A percentile compares a stretch with the other conserved stretches of the same genome.
Conservation (phyloP, 345 rosid genomes). For the Gossypium sturtianum region DNA sequence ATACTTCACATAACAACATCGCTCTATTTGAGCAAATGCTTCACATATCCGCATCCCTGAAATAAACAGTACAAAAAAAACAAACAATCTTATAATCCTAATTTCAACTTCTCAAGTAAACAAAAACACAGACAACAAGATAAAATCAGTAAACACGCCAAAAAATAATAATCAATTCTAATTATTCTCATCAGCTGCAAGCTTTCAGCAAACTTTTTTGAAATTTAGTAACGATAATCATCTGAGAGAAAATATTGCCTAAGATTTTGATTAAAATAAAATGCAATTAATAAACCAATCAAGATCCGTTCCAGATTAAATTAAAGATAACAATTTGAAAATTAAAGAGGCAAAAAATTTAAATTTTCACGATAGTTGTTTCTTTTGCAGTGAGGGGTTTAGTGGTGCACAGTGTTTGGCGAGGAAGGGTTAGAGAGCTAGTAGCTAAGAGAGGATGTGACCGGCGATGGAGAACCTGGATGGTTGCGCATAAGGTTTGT, state of each 20-base stretch:
- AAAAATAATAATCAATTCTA: background rate
- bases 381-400: no score
- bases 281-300: background rate
- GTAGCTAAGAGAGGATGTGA: no score
- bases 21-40: constrained; percentile 80
- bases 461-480: no score
- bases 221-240: background rate
- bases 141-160: constrained; percentile 2
- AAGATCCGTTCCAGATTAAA: background rate
- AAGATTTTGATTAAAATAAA: background rate
- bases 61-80: constrained; percentile 9
- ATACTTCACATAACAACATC: constrained; percentile 91
- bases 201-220: background rate
- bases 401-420: no score
- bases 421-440: no score
- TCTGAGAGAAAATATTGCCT: background rate
- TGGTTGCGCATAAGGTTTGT: no score
- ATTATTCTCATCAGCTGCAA: background rate
- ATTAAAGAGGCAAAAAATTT: no score
- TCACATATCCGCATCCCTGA: constrained; percentile 91
- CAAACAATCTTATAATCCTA: background rate
- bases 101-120: background rate
- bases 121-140: background rate
- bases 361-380: no score
- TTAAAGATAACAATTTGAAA: no score